Base-by-base conservation (phyloP, 345 rosid genomes). In the Linum usitatissimum region DNA sequence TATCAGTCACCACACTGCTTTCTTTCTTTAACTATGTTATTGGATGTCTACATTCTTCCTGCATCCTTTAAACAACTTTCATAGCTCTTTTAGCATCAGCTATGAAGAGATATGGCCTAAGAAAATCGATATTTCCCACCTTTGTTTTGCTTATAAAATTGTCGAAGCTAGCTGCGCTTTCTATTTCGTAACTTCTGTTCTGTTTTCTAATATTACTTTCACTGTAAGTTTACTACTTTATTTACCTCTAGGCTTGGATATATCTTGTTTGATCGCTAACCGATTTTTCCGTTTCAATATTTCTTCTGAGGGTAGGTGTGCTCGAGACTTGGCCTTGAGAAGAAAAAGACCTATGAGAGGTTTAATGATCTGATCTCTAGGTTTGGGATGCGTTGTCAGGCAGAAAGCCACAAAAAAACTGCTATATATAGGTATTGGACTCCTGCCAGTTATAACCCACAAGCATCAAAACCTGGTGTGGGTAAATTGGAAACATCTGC, bases 301-400 rank as follows among this genome's bases (percentile, higher is more conserved):
- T 66, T 28, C 69, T 63, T 28, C 69, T 63, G 59, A 73, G 67
- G 66, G 59, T 83, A 93, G 96, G 86, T 86, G 23, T 83, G 86
- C 57, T 84, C 75, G 65, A 90, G 85, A 78, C 94, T 87, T 77
- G 92, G 94, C 34, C 73, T 93, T 78, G 87, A 83, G 67, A 86
- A 84, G 77, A 93, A 90, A 75, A 86, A 70, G 77, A 83, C 80
- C 79, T 81, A 89, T 69, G 66, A 83, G 73, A 81, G 96, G 70
- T 69, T 86, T 67, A 63, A 72, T 66, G 86, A 77, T 74, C 78
- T 93, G 79, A 66, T 82, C 68, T 66, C 79, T 18, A 86, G 77
- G 81, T 83, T 76, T 72, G 97, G 97, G 73, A 80, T 87, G 89
- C 84, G 77, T 73, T 64, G 75, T 56, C 85, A 83, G 71, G 81